Conservation (phyloP, 768 basidiomycete genomes). For the Gloeopeniophorella convolvens region DNA sequence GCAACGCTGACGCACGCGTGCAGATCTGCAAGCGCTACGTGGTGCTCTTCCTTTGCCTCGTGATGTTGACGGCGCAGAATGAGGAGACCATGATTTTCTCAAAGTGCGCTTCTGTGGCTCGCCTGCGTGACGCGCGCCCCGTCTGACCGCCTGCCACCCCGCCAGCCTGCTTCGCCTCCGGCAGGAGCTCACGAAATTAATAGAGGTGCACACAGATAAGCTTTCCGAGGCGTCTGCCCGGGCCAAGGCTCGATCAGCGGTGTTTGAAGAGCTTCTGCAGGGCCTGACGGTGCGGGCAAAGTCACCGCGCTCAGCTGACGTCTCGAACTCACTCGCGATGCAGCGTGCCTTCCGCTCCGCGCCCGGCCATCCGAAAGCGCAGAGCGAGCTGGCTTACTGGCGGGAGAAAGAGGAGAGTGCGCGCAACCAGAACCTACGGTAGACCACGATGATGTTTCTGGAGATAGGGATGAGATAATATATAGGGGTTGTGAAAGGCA, state of each 20-base stretch:
- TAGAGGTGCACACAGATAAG: conserved; percentile 65
- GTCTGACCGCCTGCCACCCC: conserved; percentile 1
- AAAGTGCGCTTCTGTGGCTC: conserved; percentile 48
- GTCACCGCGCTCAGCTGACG: neutral
- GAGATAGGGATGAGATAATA: neutral
- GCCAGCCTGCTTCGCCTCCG: conserved; percentile 82
- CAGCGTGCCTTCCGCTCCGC: conserved; percentile 61
- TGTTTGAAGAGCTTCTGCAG: conserved; percentile 74
- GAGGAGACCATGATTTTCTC: conserved; percentile 97
- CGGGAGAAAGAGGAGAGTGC: conserved; percentile 80
- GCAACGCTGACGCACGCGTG: conserved; percentile 18
- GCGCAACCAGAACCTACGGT: conserved; percentile 30
- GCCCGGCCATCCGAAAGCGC: conserved; percentile 73
- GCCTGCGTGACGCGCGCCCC: neutral
- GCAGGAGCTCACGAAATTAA: conserved; percentile 73
- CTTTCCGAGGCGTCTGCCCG: conserved; percentile 52
- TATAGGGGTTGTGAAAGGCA: neutral
- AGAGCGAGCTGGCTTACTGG: conserved; percentile 85
- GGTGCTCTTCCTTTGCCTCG: conserved; percentile 73
- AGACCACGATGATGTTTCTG: conserved; percentile 2
- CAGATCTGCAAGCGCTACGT: conserved; percentile 76
- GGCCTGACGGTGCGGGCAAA: conserved; percentile 58
- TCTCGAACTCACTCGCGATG: neutral
- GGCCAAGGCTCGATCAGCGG: conserved; percentile 61
- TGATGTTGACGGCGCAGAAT: conserved; percentile 71